phyloP scores from a whole-genome alignment of 306 rosid genomes.

The Oxytropis ochrocephala region DNA sequence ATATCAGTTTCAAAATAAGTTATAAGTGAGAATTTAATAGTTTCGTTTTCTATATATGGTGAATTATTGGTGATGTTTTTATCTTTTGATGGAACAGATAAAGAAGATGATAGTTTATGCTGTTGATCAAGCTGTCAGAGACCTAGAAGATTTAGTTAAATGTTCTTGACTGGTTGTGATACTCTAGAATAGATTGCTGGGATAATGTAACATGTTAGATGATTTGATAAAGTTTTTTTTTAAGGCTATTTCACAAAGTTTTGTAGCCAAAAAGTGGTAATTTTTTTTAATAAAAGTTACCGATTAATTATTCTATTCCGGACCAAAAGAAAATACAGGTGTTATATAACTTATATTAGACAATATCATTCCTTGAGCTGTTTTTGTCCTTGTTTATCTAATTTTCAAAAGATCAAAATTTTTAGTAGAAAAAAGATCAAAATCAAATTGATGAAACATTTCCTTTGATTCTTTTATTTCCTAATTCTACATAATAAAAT shows the following conservation, averaged over 20 bases:
- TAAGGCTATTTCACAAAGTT: not conserved
- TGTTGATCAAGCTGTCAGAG: constrained; percentile 41
- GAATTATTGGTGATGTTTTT: too few species aligned
- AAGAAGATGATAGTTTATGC: constrained; percentile 59
- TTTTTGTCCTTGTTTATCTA: not conserved
- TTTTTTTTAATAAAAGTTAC: not conserved
- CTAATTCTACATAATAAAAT: too few species aligned
- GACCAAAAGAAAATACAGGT: not conserved
- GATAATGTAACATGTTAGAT: not conserved
- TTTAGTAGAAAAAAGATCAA: too few species aligned
- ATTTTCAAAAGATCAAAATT: too few species aligned
- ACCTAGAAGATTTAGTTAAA: constrained; percentile 24
- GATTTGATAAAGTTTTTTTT: not conserved
- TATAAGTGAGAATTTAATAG: too few species aligned
- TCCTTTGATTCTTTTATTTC: too few species aligned
- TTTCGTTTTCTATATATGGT: too few species aligned
- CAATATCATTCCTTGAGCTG: not conserved
- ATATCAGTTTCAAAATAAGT: too few species aligned
- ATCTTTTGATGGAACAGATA: constrained; percentile 25
- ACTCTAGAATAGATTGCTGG: not conserved
- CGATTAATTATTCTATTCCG: not conserved
- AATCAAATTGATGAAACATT: too few species aligned
- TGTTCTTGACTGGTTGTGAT: not conserved
- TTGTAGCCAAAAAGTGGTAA: too few species aligned
- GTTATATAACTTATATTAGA: not conserved